Percentiles rank a stretch among this genome's conserved stretches.
These are phyloP conservation scores for Aureobasidium sp. DNA, from an alignment of 2,329 filamentous ascomycete species.

Conservation along the genomic window DNA sequence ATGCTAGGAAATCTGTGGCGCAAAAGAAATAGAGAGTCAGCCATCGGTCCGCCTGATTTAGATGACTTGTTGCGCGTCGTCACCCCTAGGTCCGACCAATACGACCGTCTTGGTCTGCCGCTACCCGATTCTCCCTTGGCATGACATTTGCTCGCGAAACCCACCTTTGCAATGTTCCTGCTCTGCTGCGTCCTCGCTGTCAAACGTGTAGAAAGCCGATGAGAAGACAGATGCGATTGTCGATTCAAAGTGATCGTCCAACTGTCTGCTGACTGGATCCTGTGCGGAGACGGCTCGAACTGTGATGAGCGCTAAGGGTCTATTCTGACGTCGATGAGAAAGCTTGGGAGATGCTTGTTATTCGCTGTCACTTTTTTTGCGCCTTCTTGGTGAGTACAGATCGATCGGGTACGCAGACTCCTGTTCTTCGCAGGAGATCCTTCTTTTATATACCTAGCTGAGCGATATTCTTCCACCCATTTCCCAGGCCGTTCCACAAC, in stretches of 20 bases:
- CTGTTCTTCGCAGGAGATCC: no score
- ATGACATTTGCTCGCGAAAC: not conserved
- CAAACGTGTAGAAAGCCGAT: not conserved
- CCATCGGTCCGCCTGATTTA: slow-evolving; percentile 11
- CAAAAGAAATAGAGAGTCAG: slow-evolving; percentile 8
- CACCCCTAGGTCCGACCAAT: not conserved
- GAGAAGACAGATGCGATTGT: not conserved
- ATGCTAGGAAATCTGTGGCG: slow-evolving; percentile 9
- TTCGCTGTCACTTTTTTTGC: not conserved
- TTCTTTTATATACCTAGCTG: no score
- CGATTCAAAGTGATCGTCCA: not conserved
- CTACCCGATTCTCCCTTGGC: slow-evolving; percentile 7
- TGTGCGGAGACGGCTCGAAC: slow-evolving; percentile 4
- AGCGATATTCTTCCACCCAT: not conserved
- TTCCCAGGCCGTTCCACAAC: not conserved
- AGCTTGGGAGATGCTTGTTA: no score
- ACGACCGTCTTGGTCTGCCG: not conserved
- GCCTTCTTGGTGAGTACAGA: no score
- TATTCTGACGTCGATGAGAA: not conserved
- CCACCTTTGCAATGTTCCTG: not conserved
- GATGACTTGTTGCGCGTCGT: slow-evolving; percentile 10
- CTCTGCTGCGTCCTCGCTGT: not conserved
- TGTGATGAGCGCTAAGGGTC: slow-evolving; percentile 9
- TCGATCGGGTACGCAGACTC: no score
- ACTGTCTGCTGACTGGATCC: not conserved